Percentiles rank a stretch among this genome's conserved stretches.
Evolutionary conservation across 2,329 filamentous ascomycete species (phyloP).

Genomic region (Fusarium dimerum): DNA sequence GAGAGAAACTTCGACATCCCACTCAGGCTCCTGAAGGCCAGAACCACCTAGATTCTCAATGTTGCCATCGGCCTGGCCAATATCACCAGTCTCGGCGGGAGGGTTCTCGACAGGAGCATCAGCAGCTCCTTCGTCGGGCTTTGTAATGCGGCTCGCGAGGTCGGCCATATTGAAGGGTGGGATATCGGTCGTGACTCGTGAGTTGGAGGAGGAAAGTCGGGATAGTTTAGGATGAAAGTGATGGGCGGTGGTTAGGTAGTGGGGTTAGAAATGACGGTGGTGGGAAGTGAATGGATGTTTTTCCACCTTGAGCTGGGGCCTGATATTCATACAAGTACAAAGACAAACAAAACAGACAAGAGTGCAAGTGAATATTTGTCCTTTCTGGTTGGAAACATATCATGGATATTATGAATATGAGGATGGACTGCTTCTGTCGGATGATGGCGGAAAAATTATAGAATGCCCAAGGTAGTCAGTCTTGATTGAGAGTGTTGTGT

Average conservation of each 20-base stretch:
- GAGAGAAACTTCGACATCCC: conserved; percentile 89
- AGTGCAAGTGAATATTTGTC: no score
- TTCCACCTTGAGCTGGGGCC: conserved; percentile 7
- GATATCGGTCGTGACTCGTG: conserved; percentile 5
- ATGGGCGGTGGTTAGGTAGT: background rate
- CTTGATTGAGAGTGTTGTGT: no score
- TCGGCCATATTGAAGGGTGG: conserved; percentile 43
- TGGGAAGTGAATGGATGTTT: background rate
- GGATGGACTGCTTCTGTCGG: no score
- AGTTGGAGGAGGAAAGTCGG: conserved; percentile 13
- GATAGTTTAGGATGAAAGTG: conserved; percentile 7
- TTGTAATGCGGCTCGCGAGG: conserved; percentile 53
- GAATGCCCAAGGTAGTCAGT: no score
- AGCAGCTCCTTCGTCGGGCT: conserved; percentile 38
- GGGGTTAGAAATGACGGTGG: conserved; percentile 16
- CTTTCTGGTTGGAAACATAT: no score
- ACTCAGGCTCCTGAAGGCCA: conserved; percentile 69
- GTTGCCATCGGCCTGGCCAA: conserved; percentile 41
- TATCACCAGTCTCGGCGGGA: conserved; percentile 23
- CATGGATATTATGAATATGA: no score
- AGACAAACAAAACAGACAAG: background rate
- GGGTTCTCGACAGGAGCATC: conserved; percentile 19
- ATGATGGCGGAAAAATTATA: no score
- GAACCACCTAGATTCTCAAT: conserved; percentile 47
- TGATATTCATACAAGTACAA: background rate